phyloP scores from a whole-genome alignment of 495 filamentous ascomycete species.

The Trichoderma reesei region DNA sequence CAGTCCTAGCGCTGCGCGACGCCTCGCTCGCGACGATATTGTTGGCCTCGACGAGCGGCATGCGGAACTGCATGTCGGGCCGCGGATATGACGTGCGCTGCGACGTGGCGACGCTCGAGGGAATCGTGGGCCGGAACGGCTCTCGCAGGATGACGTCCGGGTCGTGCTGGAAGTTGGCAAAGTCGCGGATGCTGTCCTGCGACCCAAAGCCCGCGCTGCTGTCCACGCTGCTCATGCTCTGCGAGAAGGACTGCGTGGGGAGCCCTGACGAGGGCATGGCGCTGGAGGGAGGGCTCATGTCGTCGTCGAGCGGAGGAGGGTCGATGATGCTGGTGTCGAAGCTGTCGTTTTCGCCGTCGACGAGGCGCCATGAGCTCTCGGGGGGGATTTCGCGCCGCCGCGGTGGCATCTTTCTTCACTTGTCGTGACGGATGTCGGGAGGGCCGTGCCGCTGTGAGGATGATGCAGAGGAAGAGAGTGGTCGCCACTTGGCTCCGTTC shows the following conservation, averaged over 20 bases:
- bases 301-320: conserved; percentile 27
- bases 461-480: too few relatives aligned
- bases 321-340: conserved; percentile 36
- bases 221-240: conserved; percentile 25
- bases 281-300: conserved; percentile 16
- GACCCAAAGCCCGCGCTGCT: conserved; percentile 29
- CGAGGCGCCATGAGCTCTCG: conserved; percentile 41
- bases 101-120: conserved; percentile 25
- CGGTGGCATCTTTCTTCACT: not conserved
- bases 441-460: too few relatives aligned
- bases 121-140: conserved; percentile 36
- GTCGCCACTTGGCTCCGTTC: too few relatives aligned
- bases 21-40: conserved; percentile 16
- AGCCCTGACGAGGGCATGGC: conserved; percentile 12
- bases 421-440: too few relatives aligned
- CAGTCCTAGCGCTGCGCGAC: not conserved
- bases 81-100: conserved; percentile 9
- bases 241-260: conserved; percentile 17
- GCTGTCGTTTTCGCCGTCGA: conserved; percentile 41
- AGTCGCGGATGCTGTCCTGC: conserved; percentile 36
- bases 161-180: conserved; percentile 31
- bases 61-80: conserved; percentile 31
- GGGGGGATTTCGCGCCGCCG: conserved; percentile 21
- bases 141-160: conserved; percentile 32
- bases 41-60: conserved; percentile 29